Evolutionary conservation across 2,329 filamentous ascomycete genomes (phyloP).

Genomic region (Rosellinia necatrix): DNA sequence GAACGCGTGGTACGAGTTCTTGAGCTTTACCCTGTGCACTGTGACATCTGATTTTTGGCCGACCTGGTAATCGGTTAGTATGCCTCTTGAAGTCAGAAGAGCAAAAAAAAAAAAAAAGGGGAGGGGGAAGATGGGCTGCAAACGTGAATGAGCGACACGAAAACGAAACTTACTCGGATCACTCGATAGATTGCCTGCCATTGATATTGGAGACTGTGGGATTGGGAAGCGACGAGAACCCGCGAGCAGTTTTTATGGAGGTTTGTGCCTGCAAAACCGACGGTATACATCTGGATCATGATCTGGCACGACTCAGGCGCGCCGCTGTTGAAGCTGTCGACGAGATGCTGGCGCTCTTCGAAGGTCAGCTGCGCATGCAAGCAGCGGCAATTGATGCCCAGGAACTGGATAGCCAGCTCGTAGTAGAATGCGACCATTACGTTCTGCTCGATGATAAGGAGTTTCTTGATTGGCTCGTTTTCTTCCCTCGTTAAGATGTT

Average conservation of each 20-base stretch:
- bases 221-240: constrained; percentile 37
- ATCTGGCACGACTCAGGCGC: constrained; percentile 33
- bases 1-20: constrained; percentile 36
- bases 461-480: constrained; percentile 34
- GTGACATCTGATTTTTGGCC: constrained; percentile 35
- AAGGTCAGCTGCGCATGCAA: constrained; percentile 32
- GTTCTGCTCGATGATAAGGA: constrained; percentile 36
- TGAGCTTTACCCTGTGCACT: constrained; percentile 34
- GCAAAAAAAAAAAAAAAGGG: too few species aligned
- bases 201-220: constrained; percentile 34
- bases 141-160: not conserved
- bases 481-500: constrained; percentile 28
- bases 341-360: constrained; percentile 31
- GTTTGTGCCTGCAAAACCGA: constrained; percentile 38
- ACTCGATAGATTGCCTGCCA: constrained; percentile 38
- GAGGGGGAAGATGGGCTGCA: too few species aligned
- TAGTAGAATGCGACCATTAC: constrained; percentile 40
- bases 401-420: constrained; percentile 37
- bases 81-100: too few species aligned
- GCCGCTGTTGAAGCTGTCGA: constrained; percentile 35
- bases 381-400: constrained; percentile 36
- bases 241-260: constrained; percentile 37
- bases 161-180: constrained; percentile 33
- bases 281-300: constrained; percentile 39
- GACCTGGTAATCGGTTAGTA: constrained; percentile 31